Percentiles rank a stretch among this genome's conserved stretches.
Evolutionary conservation across 2,329 filamentous ascomycete genomes (phyloP).

Genomic region (Hirsutella thompsonii): DNA sequence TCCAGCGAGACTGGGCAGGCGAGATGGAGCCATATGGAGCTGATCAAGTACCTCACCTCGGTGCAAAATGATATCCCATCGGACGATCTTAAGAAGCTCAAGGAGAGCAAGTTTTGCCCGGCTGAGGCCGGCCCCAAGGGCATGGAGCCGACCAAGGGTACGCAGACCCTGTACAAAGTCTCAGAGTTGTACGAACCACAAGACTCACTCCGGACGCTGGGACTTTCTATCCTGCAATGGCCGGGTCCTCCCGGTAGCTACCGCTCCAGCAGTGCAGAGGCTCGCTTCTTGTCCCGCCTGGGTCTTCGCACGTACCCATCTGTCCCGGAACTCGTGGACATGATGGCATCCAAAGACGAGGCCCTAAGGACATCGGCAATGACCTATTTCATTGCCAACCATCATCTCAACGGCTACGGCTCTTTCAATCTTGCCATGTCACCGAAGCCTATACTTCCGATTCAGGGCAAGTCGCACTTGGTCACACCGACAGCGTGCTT

Average conservation of each 20-base stretch:
- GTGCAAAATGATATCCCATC: constrained; percentile 79
- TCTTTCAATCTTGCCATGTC: constrained; percentile 44
- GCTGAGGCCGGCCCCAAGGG: constrained; percentile 51
- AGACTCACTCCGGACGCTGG: constrained; percentile 53
- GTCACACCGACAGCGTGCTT: constrained; percentile 69
- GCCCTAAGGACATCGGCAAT: constrained; percentile 55
- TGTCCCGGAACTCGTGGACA: constrained; percentile 60
- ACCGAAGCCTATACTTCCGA: constrained; percentile 53
- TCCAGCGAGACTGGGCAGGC: constrained; percentile 38
- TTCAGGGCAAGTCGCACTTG: constrained; percentile 55
- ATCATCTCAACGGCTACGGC: constrained; percentile 65
- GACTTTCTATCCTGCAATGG: constrained; percentile 72
- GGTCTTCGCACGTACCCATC: constrained; percentile 63
- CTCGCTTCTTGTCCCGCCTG: constrained; percentile 56
- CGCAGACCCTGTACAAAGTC: constrained; percentile 50
- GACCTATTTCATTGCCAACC: constrained; percentile 71
- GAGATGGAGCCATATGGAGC: constrained; percentile 84
- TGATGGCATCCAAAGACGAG: constrained; percentile 55
- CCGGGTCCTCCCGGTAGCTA: constrained; percentile 53
- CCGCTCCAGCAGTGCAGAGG: constrained; percentile 54
- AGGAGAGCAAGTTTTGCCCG: constrained; percentile 68
- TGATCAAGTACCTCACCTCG: constrained; percentile 88
- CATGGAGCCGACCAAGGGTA: constrained; percentile 39
- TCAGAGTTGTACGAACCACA: constrained; percentile 75
- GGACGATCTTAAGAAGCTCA: constrained; percentile 68